Percentiles rank a stretch among this genome's conserved stretches.
Evolutionary conservation across 371 early-diverging fungal species (phyloP).

Genomic region (Coemansia sp.): DNA sequence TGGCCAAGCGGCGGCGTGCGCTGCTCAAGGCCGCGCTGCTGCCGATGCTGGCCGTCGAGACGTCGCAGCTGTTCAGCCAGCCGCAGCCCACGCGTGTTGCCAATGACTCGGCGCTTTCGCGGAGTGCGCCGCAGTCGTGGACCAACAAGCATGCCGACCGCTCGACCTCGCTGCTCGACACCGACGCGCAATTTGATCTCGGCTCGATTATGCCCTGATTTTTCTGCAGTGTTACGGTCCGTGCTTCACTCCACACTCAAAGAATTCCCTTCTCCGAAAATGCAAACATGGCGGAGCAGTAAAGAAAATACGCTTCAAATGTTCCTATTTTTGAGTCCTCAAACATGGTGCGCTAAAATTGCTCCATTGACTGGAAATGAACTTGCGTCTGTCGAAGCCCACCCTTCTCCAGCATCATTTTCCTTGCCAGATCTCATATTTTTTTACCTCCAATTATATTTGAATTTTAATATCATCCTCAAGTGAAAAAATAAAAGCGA

Average conservation of each 20-base stretch:
- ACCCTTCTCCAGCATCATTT: not conserved
- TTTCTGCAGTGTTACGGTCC: no score
- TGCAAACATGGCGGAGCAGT: no score
- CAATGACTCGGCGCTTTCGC: not conserved
- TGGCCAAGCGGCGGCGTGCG: constrained; percentile 23
- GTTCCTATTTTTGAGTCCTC: no score
- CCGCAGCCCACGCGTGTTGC: not conserved
- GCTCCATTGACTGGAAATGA: no score
- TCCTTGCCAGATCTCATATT: not conserved
- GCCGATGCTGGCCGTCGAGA: constrained; percentile 41
- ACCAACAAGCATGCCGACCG: constrained; percentile 15
- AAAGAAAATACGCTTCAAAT: no score
- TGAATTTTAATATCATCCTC: no score
- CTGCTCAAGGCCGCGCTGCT: constrained; percentile 26
- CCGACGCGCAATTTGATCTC: constrained; percentile 32
- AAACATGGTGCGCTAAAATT: constrained; percentile 4
- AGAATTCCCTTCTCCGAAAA: no score
- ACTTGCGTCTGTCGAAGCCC: no score
- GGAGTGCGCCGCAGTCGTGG: constrained; percentile 13
- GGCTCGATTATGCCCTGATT: constrained; percentile 18
- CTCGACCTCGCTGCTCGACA: constrained; percentile 16
- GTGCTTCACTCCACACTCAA: no score
- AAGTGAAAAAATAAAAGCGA: no score
- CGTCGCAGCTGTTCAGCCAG: constrained; percentile 26
- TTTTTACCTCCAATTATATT: no score